Percentiles rank a stretch among this genome's conserved stretches.
These are phyloP conservation scores for Phytophthora sp. DNA, from an alignment of 352 stramenopile species.

Conservation along the genomic window DNA sequence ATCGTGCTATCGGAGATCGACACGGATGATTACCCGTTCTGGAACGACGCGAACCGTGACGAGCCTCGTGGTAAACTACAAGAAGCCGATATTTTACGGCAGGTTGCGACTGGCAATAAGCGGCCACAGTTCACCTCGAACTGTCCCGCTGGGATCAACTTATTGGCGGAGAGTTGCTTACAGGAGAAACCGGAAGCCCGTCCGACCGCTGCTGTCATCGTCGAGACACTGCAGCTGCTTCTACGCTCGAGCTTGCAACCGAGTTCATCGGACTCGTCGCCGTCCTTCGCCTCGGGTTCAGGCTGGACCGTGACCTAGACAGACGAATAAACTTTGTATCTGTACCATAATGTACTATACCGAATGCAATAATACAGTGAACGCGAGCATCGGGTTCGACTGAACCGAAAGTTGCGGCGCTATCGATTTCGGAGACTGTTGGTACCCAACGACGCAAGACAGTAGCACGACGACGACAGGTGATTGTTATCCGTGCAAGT, in stretches of 20 bases:
- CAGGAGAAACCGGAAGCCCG: conserved; percentile 42
- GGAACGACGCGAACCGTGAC: conserved; percentile 38
- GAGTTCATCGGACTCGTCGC: conserved; percentile 26
- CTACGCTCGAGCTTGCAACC: conserved; percentile 20
- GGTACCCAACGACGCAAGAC: conserved; percentile 11
- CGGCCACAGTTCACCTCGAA: conserved; percentile 39
- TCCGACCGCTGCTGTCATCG: conserved; percentile 37
- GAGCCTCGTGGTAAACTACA: conserved; percentile 34
- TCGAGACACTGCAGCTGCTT: conserved; percentile 33
- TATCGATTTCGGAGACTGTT: conserved; percentile 3
- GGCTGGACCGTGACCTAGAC: conserved; percentile 27
- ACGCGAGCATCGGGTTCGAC: conserved; percentile 1
- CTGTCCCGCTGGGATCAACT: conserved; percentile 41
- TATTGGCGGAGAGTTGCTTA: conserved; percentile 45
- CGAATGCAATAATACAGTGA: conserved; percentile 1
- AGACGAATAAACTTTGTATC: conserved; percentile 4
- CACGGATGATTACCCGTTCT: conserved; percentile 47
- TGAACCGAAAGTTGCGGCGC: background rate
- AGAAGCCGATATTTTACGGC: conserved; percentile 41
- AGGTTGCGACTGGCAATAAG: conserved; percentile 38
- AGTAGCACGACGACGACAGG: conserved; percentile 13
- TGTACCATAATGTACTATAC: conserved; percentile 22
- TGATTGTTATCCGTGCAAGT: background rate
- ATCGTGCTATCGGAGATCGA: conserved; percentile 53
- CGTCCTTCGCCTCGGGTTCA: conserved; percentile 24